Conservation (phyloP, 2,329 filamentous ascomycete species). For the Sarocladiaceae sp. region DNA sequence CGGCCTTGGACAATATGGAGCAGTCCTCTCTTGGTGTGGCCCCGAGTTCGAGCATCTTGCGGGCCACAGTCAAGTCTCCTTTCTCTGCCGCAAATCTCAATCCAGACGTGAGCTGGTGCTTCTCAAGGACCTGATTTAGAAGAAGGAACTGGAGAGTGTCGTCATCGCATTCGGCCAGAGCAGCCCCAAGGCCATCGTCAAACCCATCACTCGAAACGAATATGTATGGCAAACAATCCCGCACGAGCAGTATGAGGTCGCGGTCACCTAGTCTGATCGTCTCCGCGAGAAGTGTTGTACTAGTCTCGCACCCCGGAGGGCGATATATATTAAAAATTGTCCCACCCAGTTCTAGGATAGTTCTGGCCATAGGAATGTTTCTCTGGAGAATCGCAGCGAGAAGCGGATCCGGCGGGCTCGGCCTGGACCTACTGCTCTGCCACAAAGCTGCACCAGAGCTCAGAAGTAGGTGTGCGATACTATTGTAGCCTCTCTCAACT, state of each 20-base stretch:
- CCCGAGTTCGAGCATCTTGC: background rate
- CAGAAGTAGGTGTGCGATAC: background rate
- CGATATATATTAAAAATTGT: background rate
- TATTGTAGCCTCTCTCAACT: background rate
- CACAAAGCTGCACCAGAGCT: background rate
- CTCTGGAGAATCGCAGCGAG: background rate
- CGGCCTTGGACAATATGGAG: background rate
- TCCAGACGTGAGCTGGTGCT: background rate
- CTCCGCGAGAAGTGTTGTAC: background rate
- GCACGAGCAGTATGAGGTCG: background rate
- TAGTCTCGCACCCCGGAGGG: too few relatives aligned
- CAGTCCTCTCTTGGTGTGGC: background rate
- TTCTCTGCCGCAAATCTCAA: background rate
- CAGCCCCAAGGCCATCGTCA: background rate
- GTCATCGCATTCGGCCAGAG: background rate
- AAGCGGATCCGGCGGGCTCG: background rate
- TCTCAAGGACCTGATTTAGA: background rate
- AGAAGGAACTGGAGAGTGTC: background rate
- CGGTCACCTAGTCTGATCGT: background rate
- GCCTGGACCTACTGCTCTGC: background rate
- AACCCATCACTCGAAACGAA: background rate
- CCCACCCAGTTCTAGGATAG: background rate
- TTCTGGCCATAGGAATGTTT: background rate
- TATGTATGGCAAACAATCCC: background rate
- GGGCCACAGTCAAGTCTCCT: background rate